A percentile compares a stretch with the other conserved stretches of the same genome.
Evolutionary conservation across 2,329 filamentous ascomycete species (phyloP).

Genomic region (Dryadomyces quercivorus): DNA sequence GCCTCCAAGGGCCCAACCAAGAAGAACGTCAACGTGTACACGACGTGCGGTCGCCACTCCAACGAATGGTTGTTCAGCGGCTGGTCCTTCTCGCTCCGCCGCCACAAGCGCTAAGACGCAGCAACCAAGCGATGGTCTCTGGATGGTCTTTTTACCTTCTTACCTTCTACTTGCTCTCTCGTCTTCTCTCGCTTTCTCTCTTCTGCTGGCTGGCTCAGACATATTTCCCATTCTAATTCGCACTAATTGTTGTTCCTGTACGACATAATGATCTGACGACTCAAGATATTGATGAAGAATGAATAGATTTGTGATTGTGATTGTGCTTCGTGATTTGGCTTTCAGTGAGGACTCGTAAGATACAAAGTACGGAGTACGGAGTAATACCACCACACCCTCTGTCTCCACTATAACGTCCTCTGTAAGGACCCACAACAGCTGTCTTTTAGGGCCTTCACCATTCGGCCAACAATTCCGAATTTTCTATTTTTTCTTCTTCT

Average conservation of each 20-base stretch:
- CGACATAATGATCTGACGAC: background rate
- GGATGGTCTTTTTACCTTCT: background rate
- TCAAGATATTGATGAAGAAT: background rate
- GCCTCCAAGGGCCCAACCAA: background rate
- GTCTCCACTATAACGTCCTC: background rate
- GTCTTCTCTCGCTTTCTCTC: background rate
- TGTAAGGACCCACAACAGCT: constrained; percentile 1
- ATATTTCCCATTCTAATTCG: no score
- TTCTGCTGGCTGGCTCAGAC: background rate
- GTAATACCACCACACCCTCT: no score
- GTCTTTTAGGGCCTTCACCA: no score
- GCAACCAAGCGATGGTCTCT: background rate
- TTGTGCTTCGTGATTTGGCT: no score
- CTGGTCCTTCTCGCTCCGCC: constrained; percentile 11
- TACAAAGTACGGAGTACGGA: no score
- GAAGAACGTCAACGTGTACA: constrained; percentile 15
- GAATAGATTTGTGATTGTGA: background rate
- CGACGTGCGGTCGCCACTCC: constrained; percentile 15
- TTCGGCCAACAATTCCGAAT: no score
- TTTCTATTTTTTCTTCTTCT: no score
- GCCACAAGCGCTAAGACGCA: background rate
- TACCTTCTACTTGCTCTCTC: background rate
- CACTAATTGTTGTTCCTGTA: background rate
- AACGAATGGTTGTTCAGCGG: constrained; percentile 16
- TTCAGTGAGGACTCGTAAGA: no score